Evolutionary conservation across 2,329 filamentous ascomycete species (phyloP).

Genomic region (Scopulariopsis brevicaulis): DNA sequence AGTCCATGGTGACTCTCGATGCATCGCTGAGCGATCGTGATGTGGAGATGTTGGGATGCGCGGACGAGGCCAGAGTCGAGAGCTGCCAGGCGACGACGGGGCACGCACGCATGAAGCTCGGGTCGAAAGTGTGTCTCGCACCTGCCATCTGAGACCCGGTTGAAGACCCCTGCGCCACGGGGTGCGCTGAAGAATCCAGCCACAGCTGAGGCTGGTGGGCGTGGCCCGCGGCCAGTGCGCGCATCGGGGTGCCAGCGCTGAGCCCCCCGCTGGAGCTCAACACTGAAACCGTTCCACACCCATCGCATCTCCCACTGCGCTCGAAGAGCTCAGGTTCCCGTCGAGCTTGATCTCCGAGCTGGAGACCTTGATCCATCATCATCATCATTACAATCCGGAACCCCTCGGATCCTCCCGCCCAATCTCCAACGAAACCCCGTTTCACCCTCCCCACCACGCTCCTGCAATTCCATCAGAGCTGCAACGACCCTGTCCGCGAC

Average conservation of each 20-base stretch:
- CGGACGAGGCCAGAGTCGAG: background rate
- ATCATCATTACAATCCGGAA: background rate
- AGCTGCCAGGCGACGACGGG: background rate
- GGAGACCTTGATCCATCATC: background rate
- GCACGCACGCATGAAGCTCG: background rate
- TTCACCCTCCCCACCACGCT: background rate
- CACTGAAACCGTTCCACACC: too few relatives aligned
- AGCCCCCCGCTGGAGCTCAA: too few relatives aligned
- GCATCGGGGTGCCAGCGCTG: too few relatives aligned
- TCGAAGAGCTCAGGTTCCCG: too few relatives aligned
- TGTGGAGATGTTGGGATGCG: background rate
- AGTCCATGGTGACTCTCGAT: slow-evolving; percentile 40
- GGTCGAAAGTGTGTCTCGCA: background rate
- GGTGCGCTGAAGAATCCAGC: background rate
- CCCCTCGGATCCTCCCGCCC: background rate
- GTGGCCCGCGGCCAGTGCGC: too few relatives aligned
- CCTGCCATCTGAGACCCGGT: background rate
- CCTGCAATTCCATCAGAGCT: background rate
- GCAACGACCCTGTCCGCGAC: background rate
- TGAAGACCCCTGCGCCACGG: background rate
- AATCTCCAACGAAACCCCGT: background rate
- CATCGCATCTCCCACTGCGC: too few relatives aligned
- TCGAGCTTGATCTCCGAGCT: too few relatives aligned
- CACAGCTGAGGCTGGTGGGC: background rate
- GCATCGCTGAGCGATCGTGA: slow-evolving; percentile 25